These are phyloP conservation scores for Arabidopsis arenosa DNA, from an alignment of 345 rosid species.

Conservation along the genomic window DNA sequence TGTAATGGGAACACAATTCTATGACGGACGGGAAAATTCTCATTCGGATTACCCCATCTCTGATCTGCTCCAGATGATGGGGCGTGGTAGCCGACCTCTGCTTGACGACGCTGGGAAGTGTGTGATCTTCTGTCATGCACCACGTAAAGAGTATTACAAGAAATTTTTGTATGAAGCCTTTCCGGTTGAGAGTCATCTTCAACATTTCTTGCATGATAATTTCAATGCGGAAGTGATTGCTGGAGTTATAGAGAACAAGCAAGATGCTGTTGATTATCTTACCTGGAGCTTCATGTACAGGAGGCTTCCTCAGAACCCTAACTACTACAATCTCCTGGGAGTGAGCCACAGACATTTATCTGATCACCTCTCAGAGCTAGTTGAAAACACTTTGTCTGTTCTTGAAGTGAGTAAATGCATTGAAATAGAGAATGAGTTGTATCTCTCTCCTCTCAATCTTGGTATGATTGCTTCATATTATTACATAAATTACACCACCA, in stretches of 20 bases:
- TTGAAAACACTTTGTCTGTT: slow-evolving; percentile 75
- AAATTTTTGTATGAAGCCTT: slow-evolving; percentile 80
- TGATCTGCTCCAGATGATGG: slow-evolving; percentile 91
- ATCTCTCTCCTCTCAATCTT: slow-evolving; percentile 72
- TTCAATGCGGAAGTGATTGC: slow-evolving; percentile 79
- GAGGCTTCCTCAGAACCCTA: slow-evolving; percentile 87
- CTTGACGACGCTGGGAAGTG: slow-evolving; percentile 82
- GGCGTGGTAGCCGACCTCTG: slow-evolving; percentile 76
- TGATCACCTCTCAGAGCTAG: slow-evolving; percentile 95
- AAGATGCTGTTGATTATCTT: slow-evolving; percentile 90
- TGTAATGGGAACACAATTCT: slow-evolving; percentile 92
- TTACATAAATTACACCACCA: slow-evolving; percentile 78
- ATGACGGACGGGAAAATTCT: slow-evolving; percentile 72
- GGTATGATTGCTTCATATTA: slow-evolving; percentile 86
- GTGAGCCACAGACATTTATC: slow-evolving; percentile 89
- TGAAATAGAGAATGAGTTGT: slow-evolving; percentile 67
- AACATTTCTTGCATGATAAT: slow-evolving; percentile 83
- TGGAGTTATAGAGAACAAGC: slow-evolving; percentile 71
- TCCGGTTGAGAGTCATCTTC: slow-evolving; percentile 87
- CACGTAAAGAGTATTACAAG: slow-evolving; percentile 86
- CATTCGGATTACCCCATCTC: slow-evolving; percentile 78
- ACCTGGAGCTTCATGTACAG: slow-evolving; percentile 92
- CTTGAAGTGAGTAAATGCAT: slow-evolving; percentile 79
- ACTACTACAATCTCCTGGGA: slow-evolving; percentile 90
- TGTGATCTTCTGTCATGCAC: slow-evolving; percentile 79